Evolutionary conservation across 345 rosid species (phyloP).

Genomic region (Hibiscus trionum): DNA sequence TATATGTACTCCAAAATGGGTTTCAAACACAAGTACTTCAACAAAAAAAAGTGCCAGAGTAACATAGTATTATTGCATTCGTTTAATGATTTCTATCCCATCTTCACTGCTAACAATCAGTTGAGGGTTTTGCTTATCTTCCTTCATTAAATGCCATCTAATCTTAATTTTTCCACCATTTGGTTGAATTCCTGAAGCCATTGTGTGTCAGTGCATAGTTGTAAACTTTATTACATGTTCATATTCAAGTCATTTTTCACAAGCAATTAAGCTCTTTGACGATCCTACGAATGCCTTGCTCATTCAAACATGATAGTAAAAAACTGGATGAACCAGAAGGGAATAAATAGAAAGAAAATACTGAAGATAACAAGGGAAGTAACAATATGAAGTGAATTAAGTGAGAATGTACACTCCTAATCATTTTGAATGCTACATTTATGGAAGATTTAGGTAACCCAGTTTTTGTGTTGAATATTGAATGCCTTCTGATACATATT

Average conservation of each 20-base stretch:
- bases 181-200: neutral
- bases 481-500: slow-evolving; percentile 3
- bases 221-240: neutral
- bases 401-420: neutral
- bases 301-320: neutral
- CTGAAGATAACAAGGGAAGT: neutral
- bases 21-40: neutral
- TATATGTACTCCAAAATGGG: neutral
- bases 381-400: neutral
- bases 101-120: neutral
- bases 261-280: neutral
- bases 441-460: neutral
- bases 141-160: neutral
- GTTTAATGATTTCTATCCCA: neutral
- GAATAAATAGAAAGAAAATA: neutral
- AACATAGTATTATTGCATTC: neutral
- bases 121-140: neutral
- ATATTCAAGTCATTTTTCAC: neutral
- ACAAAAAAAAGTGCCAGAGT: neutral
- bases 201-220: neutral
- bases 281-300: neutral
- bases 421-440: neutral
- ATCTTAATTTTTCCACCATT: neutral
- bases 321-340: neutral
- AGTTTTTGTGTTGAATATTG: neutral